Percentiles rank a stretch among this genome's conserved stretches.
These are phyloP conservation scores for Herpetospermum pedunculosum DNA, from an alignment of 306 rosid genomes.

Conservation along the genomic window DNA sequence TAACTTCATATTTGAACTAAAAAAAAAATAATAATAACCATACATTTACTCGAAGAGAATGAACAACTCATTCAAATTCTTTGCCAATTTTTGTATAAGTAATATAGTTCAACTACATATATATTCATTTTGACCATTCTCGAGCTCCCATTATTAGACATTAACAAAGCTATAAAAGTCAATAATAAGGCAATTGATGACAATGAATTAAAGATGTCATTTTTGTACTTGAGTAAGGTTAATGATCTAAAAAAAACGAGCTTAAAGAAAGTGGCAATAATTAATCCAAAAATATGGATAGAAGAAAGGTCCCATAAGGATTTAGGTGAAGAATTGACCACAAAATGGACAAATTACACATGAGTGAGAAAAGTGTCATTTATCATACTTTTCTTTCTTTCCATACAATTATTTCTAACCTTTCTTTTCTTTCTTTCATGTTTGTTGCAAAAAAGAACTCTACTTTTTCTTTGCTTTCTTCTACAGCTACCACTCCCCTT, in stretches of 20 bases:
- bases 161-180: neutral
- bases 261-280: neutral
- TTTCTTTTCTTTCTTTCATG: neutral
- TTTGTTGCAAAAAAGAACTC: neutral
- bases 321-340: constrained; percentile 2
- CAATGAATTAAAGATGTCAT: neutral
- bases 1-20: too few species aligned
- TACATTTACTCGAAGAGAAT: neutral
- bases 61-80: neutral
- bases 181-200: neutral
- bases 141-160: neutral
- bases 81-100: neutral
- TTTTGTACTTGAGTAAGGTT: neutral
- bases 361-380: neutral
- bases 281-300: neutral
- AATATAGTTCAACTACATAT: neutral
- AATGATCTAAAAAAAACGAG: neutral
- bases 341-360: constrained; percentile 4
- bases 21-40: too few species aligned
- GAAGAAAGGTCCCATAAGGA: neutral
- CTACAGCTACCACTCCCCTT: neutral
- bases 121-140: neutral
- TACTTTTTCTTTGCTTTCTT: constrained; percentile 7
- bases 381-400: neutral
- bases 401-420: neutral